Base-by-base conservation (phyloP, 1,139 yeast genomes). In the Meyerozyma elateridarum region DNA sequence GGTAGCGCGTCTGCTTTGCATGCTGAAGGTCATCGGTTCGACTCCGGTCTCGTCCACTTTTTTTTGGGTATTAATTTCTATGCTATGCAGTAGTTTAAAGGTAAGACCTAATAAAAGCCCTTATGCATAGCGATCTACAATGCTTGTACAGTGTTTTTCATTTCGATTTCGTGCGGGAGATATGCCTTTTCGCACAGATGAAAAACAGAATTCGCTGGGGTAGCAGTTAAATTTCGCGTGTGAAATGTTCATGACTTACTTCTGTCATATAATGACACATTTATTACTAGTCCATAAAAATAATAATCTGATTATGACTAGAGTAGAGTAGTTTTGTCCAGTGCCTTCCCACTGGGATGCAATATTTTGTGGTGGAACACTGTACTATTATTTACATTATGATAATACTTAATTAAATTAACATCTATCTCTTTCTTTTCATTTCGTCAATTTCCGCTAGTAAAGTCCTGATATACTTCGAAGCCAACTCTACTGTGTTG, bases 401-500 rank as follows among this genome's bases (percentile, higher is more conserved):
- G 9, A 7, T 8, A 9, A 7, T n/a, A n/a, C 20, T 18, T 6
- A 4, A 5, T 18, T 18, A 18, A 14, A 22, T 22, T 22, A 22
- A 12, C 13, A n/a, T n/a, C 8, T 15, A 8, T 24, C 18, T 15
- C 15, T 24, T 24, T 15, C 19, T 13, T 31, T 54, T 59, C 39
- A 60, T 38, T 12, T 45, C 50, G 2, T 59, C 65, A 22, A 75
- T 44, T 45, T 79, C 80, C 1, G 42, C 43, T 29, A 65, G 53
- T 35, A 88, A 61, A 26, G 68, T 67, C 34, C 69, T 59, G 32
- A 88, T 85, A 49, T 80, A 85, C 29, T 64, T 62, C 25, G 85
- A 78, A 0, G 96, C 96, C 52, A 87, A 64, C 52, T 91, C 97
- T 5, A 91, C 96, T 0, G 96, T 91, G 2, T 94, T 87, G 2